Conservation (phyloP, 2,329 filamentous ascomycete genomes). For the Exophiala mesophila region DNA sequence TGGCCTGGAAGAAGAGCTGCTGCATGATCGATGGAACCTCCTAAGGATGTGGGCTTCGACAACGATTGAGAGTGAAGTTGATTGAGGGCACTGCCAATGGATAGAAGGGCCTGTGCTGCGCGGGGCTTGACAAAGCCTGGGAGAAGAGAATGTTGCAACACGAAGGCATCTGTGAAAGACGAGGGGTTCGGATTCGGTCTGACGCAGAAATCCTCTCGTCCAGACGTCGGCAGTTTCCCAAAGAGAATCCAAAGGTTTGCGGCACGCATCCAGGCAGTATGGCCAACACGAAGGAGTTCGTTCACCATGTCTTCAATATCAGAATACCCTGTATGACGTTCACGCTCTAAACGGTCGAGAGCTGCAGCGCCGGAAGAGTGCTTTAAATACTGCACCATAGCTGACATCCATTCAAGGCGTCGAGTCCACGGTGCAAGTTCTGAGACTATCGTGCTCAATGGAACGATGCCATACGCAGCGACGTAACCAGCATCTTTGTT, state of each 20-base stretch:
- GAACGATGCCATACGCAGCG: slow-evolving; percentile 89
- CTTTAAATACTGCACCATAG: slow-evolving; percentile 65
- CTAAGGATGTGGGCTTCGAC: slow-evolving; percentile 29
- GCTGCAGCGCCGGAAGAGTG: slow-evolving; percentile 57
- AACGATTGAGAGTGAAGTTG: slow-evolving; percentile 58
- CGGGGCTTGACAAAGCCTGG: slow-evolving; percentile 73
- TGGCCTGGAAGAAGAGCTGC: slow-evolving; percentile 30
- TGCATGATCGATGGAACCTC: slow-evolving; percentile 22
- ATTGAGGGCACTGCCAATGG: slow-evolving; percentile 83
- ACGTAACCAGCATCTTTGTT: slow-evolving; percentile 72
- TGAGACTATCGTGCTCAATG: slow-evolving; percentile 74
- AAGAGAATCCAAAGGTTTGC: slow-evolving; percentile 87
- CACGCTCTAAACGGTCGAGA: slow-evolving; percentile 69
- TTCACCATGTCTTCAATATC: slow-evolving; percentile 75
- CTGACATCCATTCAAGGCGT: slow-evolving; percentile 80
- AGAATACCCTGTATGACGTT: slow-evolving; percentile 80
- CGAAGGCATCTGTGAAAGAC: slow-evolving; percentile 45
- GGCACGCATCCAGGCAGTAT: slow-evolving; percentile 88
- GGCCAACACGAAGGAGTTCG: slow-evolving; percentile 69
- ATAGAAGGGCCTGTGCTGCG: slow-evolving; percentile 78
- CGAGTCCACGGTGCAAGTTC: slow-evolving; percentile 86
- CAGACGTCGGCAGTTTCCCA: slow-evolving; percentile 72
- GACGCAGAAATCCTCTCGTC: slow-evolving; percentile 83
- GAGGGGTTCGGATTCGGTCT: slow-evolving; percentile 39
- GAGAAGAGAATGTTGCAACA: slow-evolving; percentile 55